Conservation (phyloP, 2,329 filamentous ascomycete species). For the Drechslerella coelobrocha region DNA sequence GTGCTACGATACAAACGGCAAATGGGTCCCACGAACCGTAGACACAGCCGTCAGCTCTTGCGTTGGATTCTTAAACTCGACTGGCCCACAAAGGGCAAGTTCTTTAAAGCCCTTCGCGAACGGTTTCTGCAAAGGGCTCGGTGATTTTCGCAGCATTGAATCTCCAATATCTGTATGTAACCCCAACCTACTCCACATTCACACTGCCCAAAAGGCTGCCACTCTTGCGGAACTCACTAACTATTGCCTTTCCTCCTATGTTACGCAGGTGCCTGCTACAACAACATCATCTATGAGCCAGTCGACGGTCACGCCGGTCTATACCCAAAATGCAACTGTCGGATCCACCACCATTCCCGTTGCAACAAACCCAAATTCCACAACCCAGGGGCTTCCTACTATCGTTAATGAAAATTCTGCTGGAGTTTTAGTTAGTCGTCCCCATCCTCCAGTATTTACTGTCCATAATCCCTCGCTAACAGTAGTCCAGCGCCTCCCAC, state of each 20-base stretch:
- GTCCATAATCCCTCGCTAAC: no score
- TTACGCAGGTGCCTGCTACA: constrained; percentile 16
- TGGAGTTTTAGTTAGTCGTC: no score
- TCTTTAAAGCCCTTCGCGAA: constrained; percentile 2
- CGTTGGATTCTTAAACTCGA: constrained; percentile 21
- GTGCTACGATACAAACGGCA: constrained; percentile 28
- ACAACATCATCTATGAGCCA: constrained; percentile 20
- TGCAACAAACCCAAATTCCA: constrained; percentile 9
- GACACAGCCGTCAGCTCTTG: constrained; percentile 31
- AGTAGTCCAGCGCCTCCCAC: no score
- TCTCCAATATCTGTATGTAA: constrained; percentile 28
- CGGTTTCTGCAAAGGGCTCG: constrained; percentile 33
- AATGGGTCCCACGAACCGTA: constrained; percentile 22
- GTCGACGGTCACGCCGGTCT: constrained; percentile 4
- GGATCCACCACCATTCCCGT: not conserved
- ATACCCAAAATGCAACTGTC: not conserved
- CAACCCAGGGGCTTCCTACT: no score
- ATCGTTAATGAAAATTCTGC: no score
- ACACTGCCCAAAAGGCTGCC: not conserved
- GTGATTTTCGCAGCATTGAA: constrained; percentile 14
- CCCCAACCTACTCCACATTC: not conserved
- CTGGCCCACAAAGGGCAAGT: constrained; percentile 16
- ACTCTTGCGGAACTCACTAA: not conserved
- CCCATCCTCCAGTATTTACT: no score
- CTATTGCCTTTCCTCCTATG: not conserved